Conservation (phyloP, 352 stramenopile species). For the Phytopythium vexans region DNA sequence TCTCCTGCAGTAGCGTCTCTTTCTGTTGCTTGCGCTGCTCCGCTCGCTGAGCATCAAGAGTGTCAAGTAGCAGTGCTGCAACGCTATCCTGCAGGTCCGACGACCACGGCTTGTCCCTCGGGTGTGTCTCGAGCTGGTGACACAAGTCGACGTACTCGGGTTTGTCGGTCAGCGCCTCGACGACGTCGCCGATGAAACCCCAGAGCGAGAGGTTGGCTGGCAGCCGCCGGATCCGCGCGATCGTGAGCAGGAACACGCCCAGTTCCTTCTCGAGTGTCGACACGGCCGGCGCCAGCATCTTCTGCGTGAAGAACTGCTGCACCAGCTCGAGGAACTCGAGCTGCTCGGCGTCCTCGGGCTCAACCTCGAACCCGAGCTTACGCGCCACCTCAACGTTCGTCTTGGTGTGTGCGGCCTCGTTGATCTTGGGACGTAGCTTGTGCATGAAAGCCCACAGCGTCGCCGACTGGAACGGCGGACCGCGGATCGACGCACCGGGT, state of each 20-base stretch:
- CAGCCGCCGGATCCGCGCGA: conserved; percentile 37
- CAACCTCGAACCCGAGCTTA: conserved; percentile 71
- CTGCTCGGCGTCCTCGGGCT: conserved; percentile 65
- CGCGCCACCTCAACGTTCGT: conserved; percentile 54
- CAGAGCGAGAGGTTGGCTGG: conserved; percentile 40
- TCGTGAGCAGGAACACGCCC: conserved; percentile 60
- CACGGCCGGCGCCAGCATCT: conserved; percentile 8
- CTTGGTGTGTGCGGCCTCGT: conserved; percentile 49
- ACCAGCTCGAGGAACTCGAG: conserved; percentile 72
- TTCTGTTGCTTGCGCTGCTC: conserved; percentile 20
- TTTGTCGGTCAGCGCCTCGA: conserved; percentile 17
- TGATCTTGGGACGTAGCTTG: conserved; percentile 58
- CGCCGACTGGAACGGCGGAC: conserved; percentile 73
- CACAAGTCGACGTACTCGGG: conserved; percentile 47
- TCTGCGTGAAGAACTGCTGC: conserved; percentile 71
- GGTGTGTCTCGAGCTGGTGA: conserved; percentile 46
- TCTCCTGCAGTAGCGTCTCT: conserved; percentile 19
- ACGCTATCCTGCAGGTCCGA: conserved; percentile 52
- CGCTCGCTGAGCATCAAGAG: conserved; percentile 26
- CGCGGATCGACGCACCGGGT: conserved; percentile 60
- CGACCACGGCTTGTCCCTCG: conserved; percentile 47
- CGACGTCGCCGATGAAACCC: conserved; percentile 41
- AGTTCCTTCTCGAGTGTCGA: conserved; percentile 40
- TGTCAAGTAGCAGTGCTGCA: conserved; percentile 20
- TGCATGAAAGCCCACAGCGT: conserved; percentile 67